Conservation (phyloP, 768 basidiomycete genomes). For the Serpula lacrymans region DNA sequence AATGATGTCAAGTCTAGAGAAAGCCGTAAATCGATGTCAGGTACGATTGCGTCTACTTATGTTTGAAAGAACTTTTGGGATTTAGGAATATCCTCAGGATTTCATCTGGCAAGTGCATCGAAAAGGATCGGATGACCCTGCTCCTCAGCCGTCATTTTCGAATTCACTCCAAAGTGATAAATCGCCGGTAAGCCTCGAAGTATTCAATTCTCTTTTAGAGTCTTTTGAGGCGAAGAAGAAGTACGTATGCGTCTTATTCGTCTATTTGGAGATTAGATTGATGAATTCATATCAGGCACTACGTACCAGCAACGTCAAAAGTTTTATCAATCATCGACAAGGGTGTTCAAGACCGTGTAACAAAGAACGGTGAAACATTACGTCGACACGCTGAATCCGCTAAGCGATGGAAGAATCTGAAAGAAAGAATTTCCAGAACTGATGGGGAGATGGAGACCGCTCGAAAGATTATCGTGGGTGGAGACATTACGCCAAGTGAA, state of each 20-base stretch:
- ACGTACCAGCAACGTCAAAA: constrained; percentile 90
- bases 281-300: constrained; percentile 59
- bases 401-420: constrained; percentile 77
- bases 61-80: background rate
- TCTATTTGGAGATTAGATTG: constrained; percentile 9
- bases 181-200: constrained; percentile 52
- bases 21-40: constrained; percentile 87
- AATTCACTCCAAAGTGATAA: constrained; percentile 49
- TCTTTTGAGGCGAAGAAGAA: constrained; percentile 88
- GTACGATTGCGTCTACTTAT: constrained; percentile 40
- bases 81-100: constrained; percentile 45
- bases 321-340: constrained; percentile 93
- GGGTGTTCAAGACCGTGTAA: constrained; percentile 88
- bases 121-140: constrained; percentile 44
- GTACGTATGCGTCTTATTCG: constrained; percentile 38
- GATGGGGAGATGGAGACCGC: constrained; percentile 79
- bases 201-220: constrained; percentile 62
- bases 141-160: constrained; percentile 38
- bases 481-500: constrained; percentile 59
- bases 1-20: constrained; percentile 96
- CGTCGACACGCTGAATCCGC: constrained; percentile 87
- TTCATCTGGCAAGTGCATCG: constrained; percentile 83
- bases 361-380: constrained; percentile 94
- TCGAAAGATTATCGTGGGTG: constrained; percentile 51
- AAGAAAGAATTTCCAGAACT: constrained; percentile 75